These are phyloP conservation scores for Mycena maculata DNA, from an alignment of 768 basidiomycete species.

Conservation along the genomic window DNA sequence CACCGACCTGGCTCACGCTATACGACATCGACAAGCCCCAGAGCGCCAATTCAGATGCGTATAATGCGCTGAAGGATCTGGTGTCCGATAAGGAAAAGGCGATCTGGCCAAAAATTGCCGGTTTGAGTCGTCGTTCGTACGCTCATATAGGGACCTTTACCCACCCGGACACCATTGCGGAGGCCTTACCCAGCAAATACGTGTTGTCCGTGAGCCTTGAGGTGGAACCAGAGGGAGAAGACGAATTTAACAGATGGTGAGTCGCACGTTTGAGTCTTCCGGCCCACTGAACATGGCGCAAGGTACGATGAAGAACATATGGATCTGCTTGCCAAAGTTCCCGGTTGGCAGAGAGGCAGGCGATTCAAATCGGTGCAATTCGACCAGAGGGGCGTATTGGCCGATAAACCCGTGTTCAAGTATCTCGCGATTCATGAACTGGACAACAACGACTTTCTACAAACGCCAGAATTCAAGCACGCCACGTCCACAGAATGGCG, in stretches of 20 bases:
- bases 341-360: slow-evolving; percentile 46
- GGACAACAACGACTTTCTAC: slow-evolving; percentile 34
- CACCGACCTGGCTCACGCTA: slow-evolving; percentile 42
- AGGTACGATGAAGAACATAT: slow-evolving; percentile 51
- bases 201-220: slow-evolving; percentile 39
- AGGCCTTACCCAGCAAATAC: slow-evolving; percentile 38
- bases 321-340: slow-evolving; percentile 40
- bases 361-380: slow-evolving; percentile 44
- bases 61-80: slow-evolving; percentile 39
- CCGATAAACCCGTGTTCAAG: slow-evolving; percentile 37
- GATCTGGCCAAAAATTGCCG: slow-evolving; percentile 39
- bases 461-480: slow-evolving; percentile 39
- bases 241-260: slow-evolving; percentile 48
- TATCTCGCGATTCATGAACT: slow-evolving; percentile 51
- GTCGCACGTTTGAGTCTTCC: neutral
- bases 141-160: slow-evolving; percentile 34
- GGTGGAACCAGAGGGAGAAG: slow-evolving; percentile 38
- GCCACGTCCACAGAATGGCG: slow-evolving; percentile 42
- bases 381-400: slow-evolving; percentile 32
- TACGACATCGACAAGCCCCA: slow-evolving; percentile 46
- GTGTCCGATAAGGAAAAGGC: slow-evolving; percentile 43
- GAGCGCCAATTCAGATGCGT: slow-evolving; percentile 38
- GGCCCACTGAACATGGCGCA: neutral
- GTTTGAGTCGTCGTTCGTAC: slow-evolving; percentile 43
- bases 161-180: slow-evolving; percentile 26